phyloP scores from a whole-genome alignment of 2,329 filamentous ascomycete genomes.

The Fusarium duplospermum region DNA sequence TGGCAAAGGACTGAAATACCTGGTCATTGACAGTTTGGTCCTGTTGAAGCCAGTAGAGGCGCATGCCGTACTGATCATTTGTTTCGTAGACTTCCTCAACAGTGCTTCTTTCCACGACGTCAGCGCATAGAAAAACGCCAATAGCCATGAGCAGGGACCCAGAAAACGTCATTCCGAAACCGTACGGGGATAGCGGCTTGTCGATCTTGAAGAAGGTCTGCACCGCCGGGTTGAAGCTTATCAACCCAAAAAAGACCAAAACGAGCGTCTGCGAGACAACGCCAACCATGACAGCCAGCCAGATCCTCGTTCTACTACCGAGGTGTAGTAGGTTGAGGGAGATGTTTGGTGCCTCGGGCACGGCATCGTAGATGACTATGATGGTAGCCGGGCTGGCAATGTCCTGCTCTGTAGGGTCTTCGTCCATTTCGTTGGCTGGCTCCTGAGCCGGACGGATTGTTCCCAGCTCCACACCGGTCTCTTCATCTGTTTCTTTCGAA shows the following conservation, averaged over 20 bases:
- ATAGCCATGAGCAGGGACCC: background rate
- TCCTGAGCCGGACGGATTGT: background rate
- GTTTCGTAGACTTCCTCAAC: background rate
- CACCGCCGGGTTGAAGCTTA: background rate
- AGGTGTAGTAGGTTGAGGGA: background rate
- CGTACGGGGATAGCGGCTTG: background rate
- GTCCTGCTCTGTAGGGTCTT: too few relatives aligned
- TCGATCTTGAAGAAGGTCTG: background rate
- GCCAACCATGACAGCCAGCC: background rate
- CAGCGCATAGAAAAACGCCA: background rate
- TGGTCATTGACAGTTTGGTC: background rate
- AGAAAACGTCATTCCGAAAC: background rate
- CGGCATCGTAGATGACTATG: background rate
- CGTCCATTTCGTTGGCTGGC: background rate
- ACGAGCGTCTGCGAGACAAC: background rate
- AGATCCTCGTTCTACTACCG: background rate
- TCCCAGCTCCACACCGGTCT: background rate
- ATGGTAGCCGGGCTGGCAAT: background rate
- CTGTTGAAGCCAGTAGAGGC: background rate
- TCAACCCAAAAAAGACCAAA: background rate
- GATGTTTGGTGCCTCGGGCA: background rate
- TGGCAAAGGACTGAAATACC: background rate
- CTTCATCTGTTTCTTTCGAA: background rate
- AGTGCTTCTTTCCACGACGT: background rate
- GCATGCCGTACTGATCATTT: background rate